These are phyloP conservation scores for Lasiosphaeriaceae sp. DNA, from an alignment of 495 filamentous ascomycete genomes.

Conservation along the genomic window DNA sequence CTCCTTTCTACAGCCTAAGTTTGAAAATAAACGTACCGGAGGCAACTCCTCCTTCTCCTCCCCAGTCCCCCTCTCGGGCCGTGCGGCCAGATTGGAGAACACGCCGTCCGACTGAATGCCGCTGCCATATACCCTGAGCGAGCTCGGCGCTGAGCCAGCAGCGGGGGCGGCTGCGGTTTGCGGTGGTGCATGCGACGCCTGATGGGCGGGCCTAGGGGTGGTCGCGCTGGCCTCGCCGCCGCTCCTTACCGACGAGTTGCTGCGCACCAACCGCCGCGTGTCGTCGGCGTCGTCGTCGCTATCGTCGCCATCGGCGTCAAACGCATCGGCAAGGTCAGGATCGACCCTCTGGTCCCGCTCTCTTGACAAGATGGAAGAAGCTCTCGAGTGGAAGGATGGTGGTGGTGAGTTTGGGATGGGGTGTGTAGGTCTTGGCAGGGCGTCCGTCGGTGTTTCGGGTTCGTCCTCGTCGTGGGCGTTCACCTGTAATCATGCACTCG, in stretches of 20 bases:
- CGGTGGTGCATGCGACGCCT: constrained; percentile 20
- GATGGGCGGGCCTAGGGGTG: constrained; percentile 11
- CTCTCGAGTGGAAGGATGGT: constrained; percentile 86
- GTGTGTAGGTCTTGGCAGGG: constrained; percentile 31
- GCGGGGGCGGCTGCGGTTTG: constrained; percentile 5
- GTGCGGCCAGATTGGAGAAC: constrained; percentile 90
- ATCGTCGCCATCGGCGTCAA: constrained; percentile 71
- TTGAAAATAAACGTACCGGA: constrained; percentile 61
- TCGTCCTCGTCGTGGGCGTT: constrained; percentile 47
- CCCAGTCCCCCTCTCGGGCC: constrained; percentile 76
- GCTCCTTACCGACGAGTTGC: constrained; percentile 42
- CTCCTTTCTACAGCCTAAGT: background rate
- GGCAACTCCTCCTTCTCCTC: constrained; percentile 82
- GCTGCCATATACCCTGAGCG: constrained; percentile 53
- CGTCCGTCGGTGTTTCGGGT: constrained; percentile 31
- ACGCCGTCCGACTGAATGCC: constrained; percentile 82
- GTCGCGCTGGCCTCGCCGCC: constrained; percentile 10
- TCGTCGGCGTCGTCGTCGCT: constrained; percentile 76
- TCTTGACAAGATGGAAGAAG: constrained; percentile 63
- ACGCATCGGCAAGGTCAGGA: constrained; percentile 81
- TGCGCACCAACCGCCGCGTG: constrained; percentile 78
- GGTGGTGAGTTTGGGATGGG: constrained; percentile 79
- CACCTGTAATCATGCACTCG: constrained; percentile 23
- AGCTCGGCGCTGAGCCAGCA: constrained; percentile 8
- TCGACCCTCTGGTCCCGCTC: constrained; percentile 49